Evolutionary conservation across 768 basidiomycete species (phyloP).

Genomic region (Russula abietina): DNA sequence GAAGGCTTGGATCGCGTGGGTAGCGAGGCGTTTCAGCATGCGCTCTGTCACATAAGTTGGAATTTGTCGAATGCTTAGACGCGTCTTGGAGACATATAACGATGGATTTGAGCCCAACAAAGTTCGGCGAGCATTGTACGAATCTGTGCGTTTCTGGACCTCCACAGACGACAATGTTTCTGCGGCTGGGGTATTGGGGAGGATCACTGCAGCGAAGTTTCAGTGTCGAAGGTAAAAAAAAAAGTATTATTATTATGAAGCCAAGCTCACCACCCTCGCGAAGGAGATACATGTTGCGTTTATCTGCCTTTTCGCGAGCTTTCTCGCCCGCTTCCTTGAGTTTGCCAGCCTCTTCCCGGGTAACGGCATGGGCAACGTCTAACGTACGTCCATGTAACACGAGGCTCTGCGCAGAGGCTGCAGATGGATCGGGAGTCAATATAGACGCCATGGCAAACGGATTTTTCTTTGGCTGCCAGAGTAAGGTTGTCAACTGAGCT

Average conservation of each 20-base stretch:
- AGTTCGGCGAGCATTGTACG: slow-evolving; percentile 78
- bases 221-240: neutral
- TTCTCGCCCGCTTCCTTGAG: slow-evolving; percentile 86
- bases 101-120: slow-evolving; percentile 89
- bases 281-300: slow-evolving; percentile 91
- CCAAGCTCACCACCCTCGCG: slow-evolving; percentile 79
- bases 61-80: slow-evolving; percentile 89
- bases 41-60: slow-evolving; percentile 88
- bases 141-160: slow-evolving; percentile 75
- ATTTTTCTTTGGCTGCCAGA: slow-evolving; percentile 57
- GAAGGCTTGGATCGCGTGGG: slow-evolving; percentile 75
- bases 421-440: slow-evolving; percentile 89
- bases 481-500: neutral
- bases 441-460: slow-evolving; percentile 86
- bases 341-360: slow-evolving; percentile 79
- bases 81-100: slow-evolving; percentile 89
- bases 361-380: slow-evolving; percentile 86
- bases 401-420: slow-evolving; percentile 70
- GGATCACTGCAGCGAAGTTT: slow-evolving; percentile 56
- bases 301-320: slow-evolving; percentile 83
- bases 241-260: too few species aligned
- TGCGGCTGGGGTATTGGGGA: slow-evolving; percentile 82
- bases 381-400: slow-evolving; percentile 91
- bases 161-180: slow-evolving; percentile 63
- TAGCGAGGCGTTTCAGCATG: slow-evolving; percentile 79